A percentile compares a stretch with the other conserved stretches of the same genome.
These are phyloP conservation scores for Echinochloa phyllopogon DNA, from an alignment of 176 grass and related monocot species.

Conservation along the genomic window DNA sequence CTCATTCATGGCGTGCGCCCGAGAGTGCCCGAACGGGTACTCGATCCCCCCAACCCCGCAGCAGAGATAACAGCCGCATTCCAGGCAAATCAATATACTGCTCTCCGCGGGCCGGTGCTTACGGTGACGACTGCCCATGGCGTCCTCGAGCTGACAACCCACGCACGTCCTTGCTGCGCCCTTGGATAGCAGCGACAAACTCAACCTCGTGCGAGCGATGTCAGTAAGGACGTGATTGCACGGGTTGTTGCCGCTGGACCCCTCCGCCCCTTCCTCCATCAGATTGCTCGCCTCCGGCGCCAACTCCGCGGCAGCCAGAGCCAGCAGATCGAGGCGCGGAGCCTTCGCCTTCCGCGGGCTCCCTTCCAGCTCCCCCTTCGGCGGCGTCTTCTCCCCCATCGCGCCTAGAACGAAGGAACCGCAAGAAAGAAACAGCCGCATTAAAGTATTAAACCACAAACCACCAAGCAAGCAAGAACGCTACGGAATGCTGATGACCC, in stretches of 20 bases:
- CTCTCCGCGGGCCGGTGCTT: background rate
- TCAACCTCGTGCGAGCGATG: background rate
- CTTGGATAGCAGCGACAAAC: background rate
- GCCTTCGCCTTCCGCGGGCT: background rate
- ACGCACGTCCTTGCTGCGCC: background rate
- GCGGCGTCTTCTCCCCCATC: background rate
- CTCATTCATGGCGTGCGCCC: background rate
- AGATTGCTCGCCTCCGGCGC: background rate
- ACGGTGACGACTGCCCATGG: too few relatives aligned
- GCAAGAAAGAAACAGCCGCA: background rate
- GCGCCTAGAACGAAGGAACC: background rate
- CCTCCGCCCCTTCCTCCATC: background rate
- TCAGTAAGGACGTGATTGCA: conserved; percentile 1
- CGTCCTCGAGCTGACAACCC: background rate
- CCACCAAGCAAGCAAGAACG: conserved; percentile 1
- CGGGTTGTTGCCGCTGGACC: background rate
- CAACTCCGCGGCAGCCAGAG: background rate
- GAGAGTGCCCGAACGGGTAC: conserved; percentile 17
- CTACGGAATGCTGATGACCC: background rate
- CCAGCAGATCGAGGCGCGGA: background rate
- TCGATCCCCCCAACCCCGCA: background rate
- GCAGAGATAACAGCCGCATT: background rate
- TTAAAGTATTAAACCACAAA: background rate
- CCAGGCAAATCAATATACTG: background rate
- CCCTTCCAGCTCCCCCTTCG: background rate